A percentile compares a stretch with the other conserved stretches of the same genome.
Evolutionary conservation across 345 rosid genomes (phyloP).

Genomic region (Lepidium sativum): DNA sequence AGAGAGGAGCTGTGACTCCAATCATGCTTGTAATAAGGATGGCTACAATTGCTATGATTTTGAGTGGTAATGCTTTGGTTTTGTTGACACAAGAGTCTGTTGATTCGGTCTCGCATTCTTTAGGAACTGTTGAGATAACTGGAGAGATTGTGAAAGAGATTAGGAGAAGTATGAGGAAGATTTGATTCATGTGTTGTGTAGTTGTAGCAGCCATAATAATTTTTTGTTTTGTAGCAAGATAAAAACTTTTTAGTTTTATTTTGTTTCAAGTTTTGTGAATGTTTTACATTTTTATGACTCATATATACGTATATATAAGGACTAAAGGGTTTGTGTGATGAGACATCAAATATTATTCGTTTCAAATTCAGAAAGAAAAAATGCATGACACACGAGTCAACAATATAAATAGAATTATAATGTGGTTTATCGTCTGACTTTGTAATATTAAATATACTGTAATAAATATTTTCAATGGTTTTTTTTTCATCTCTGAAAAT

Average conservation of each 20-base stretch:
- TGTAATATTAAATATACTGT: background rate
- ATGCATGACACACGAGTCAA: constrained; percentile 15
- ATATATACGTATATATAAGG: background rate
- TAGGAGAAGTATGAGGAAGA: constrained; percentile 11
- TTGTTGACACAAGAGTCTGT: constrained; percentile 37
- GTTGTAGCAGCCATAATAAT: background rate
- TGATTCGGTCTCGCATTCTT: constrained; percentile 24
- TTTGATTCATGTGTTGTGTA: constrained; percentile 11
- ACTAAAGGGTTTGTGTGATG: background rate
- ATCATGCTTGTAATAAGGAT: constrained; percentile 54
- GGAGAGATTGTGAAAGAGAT: constrained; percentile 19
- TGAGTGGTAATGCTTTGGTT: constrained; percentile 39
- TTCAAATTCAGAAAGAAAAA: background rate
- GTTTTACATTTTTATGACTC: background rate
- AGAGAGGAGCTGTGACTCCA: constrained; percentile 51
- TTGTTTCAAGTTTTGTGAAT: background rate
- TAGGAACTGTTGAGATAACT: constrained; percentile 16
- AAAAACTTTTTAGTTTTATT: background rate
- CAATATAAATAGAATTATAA: background rate
- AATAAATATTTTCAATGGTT: background rate
- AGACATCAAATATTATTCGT: background rate
- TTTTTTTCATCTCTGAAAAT: no score
- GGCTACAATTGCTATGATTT: constrained; percentile 47
- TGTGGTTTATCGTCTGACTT: no score
- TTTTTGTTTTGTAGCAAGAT: background rate